These are phyloP conservation scores for Tylopilus vinaceipallidus DNA, from an alignment of 768 basidiomycete species.

Conservation along the genomic window DNA sequence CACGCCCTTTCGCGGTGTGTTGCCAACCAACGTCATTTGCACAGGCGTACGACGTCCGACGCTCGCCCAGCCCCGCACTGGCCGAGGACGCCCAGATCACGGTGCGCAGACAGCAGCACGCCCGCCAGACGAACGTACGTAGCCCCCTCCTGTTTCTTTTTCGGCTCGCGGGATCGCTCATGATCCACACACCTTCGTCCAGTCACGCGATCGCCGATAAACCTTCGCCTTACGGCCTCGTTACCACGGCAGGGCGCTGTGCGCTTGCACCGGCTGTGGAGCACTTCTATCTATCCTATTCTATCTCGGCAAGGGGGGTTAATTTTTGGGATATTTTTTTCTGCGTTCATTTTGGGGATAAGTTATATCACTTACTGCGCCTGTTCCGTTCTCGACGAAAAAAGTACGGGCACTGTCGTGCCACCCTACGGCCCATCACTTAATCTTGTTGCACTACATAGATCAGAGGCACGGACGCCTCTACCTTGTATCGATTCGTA, in stretches of 20 bases:
- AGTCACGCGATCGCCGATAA: slow-evolving; percentile 34
- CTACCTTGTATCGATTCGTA: too few species aligned
- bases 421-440: slow-evolving; percentile 12
- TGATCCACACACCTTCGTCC: slow-evolving; percentile 8
- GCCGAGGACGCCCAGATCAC: slow-evolving; percentile 33
- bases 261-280: slow-evolving; percentile 20
- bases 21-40: background rate
- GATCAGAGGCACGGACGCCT: too few species aligned
- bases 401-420: slow-evolving; percentile 22
- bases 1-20: background rate
- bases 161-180: slow-evolving; percentile 10
- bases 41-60: slow-evolving; percentile 30
- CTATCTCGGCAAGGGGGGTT: slow-evolving; percentile 21
- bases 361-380: slow-evolving; percentile 25
- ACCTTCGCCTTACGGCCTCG: slow-evolving; percentile 1
- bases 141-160: background rate
- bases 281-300: slow-evolving; percentile 14
- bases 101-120: slow-evolving; percentile 29
- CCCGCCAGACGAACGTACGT: slow-evolving; percentile 22
- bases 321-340: slow-evolving; percentile 17
- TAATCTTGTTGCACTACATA: slow-evolving; percentile 9
- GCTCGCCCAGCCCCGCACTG: slow-evolving; percentile 32
- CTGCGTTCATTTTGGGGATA: slow-evolving; percentile 25
- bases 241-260: slow-evolving; percentile 22
- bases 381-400: slow-evolving; percentile 6